Evolutionary conservation across 441 rosid genomes (phyloP).

Genomic region (Croton setiger): DNA sequence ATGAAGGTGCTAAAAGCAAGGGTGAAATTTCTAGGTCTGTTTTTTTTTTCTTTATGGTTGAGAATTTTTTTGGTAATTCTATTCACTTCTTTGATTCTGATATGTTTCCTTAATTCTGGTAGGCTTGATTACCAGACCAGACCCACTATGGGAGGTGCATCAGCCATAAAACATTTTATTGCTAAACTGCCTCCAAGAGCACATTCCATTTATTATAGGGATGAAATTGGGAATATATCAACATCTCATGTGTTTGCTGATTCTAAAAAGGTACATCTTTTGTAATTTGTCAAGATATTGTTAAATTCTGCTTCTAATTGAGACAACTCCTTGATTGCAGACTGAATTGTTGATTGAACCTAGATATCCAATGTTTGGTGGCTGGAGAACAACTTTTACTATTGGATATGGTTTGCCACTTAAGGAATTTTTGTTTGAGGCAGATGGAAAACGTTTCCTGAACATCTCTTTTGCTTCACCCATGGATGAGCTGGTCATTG

Average conservation of each 20-base stretch:
- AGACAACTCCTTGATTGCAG: conserved; percentile 45
- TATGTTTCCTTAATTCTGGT: conserved; percentile 25
- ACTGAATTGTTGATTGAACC: conserved; percentile 84
- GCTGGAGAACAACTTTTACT: conserved; percentile 94
- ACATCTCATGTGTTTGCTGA: conserved; percentile 80
- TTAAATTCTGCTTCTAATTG: conserved; percentile 19
- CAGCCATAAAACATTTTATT: conserved; percentile 67
- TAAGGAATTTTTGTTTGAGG: conserved; percentile 65
- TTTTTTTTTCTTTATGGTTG: background rate
- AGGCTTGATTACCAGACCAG: conserved; percentile 91
- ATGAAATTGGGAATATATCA: conserved; percentile 97
- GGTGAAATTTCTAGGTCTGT: conserved; percentile 91
- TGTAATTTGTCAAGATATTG: background rate
- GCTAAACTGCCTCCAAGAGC: conserved; percentile 91
- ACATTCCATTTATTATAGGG: conserved; percentile 88
- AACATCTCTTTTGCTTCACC: conserved; percentile 76
- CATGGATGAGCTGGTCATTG: conserved; percentile 63
- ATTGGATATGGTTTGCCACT: conserved; percentile 94
- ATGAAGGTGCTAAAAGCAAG: conserved; percentile 78
- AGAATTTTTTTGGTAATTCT: background rate
- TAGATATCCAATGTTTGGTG: conserved; percentile 93
- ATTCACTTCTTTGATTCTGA: background rate
- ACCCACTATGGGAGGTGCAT: conserved; percentile 58
- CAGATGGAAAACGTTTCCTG: conserved; percentile 72
- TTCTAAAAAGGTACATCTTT: conserved; percentile 61